Evolutionary conservation across 176 grass and related monocot genomes (phyloP), one percentile per base, ranked within the genome.

Genomic region (Triticum turgidum): DNA sequence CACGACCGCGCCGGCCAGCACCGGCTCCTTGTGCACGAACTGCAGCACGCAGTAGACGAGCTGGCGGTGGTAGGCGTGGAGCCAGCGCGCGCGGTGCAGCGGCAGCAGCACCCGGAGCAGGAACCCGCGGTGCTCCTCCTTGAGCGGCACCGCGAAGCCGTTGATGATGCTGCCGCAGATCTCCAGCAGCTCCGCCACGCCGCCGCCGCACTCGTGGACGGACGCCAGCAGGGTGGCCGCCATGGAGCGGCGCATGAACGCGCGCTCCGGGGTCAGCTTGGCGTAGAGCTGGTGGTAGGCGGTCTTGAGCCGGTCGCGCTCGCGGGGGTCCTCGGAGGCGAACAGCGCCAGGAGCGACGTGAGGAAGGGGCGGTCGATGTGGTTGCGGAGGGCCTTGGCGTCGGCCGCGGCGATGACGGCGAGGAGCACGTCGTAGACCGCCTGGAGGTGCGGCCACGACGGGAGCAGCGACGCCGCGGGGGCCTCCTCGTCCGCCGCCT

Each of bases 111-210:
- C 93, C 29, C 91, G 82, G 8, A 41, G 56, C 78, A 98, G 75
- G 87, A 98, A 96, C 61, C 24, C 64, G 27, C 89, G 80, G 85
- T 95, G 91, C 87, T 95, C 96, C 58, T 92, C 92, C 88, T 96
- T 98, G 51, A 98, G 86, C 58, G 93, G 94, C 89, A 98, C 81
- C 5, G 86, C 90, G 82, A 96, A 96, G 59, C 93, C 93, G 81
- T 91, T 87, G 90, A 98, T 90, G 84, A 98, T 96, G 88, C 96
- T 98, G 67, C 93, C 90, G 83, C 83, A 96, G 80, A 98, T 89
- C 92, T 98, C 96, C 21, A 98, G 92, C 61, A 96, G 74, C 88
- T 96, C 96, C 15, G 79, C 89, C 14, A 79, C 76, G 32, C 93
- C 93, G 64, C 51, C 83, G 75, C 67, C 80, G 61, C 39, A 20